Percentiles rank a stretch among this genome's conserved stretches.
Conservation (phyloP, 2,329 filamentous ascomycete species). For the Cylindrodendrum hubeiense region DNA sequence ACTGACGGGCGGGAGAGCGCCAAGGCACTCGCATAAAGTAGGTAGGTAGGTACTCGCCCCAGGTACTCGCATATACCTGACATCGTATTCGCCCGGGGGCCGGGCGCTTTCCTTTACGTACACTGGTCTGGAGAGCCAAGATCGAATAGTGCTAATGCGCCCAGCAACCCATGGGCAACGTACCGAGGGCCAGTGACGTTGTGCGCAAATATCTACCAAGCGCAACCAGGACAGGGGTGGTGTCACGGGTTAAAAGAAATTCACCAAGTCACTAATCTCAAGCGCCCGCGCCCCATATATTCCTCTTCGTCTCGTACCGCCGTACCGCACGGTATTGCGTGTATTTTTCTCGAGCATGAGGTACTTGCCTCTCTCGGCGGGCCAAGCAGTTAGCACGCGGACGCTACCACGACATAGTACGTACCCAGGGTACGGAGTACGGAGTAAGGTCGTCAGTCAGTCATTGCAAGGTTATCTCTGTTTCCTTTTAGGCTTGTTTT, state of each 20-base stretch:
- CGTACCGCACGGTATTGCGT: neutral
- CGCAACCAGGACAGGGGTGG: neutral
- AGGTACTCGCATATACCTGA: neutral
- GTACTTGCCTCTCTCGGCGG: conserved; percentile 13
- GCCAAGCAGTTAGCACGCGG: conserved; percentile 12
- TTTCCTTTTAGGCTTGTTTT: neutral
- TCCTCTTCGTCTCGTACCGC: neutral
- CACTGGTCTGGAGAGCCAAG: neutral
- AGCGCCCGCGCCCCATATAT: neutral
- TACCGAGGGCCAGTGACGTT: neutral
- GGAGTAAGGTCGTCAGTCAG: no score
- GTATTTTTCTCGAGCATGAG: neutral
- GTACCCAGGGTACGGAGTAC: no score
- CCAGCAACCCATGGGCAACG: neutral
- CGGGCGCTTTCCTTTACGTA: neutral
- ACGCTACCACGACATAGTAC: no score
- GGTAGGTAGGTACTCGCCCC: no score
- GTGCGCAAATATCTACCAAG: neutral
- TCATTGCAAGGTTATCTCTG: conserved; percentile 13
- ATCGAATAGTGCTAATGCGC: neutral
- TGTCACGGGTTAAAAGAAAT: conserved; percentile 18
- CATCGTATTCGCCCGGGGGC: neutral
- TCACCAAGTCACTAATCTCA: conserved; percentile 18
- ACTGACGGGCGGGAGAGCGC: no score
- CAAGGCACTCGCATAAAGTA: no score